Percentiles rank a stretch among this genome's conserved stretches.
These are phyloP conservation scores for Zygnema cylindricum DNA, from an alignment of 139 green algal species.

Conservation along the genomic window DNA sequence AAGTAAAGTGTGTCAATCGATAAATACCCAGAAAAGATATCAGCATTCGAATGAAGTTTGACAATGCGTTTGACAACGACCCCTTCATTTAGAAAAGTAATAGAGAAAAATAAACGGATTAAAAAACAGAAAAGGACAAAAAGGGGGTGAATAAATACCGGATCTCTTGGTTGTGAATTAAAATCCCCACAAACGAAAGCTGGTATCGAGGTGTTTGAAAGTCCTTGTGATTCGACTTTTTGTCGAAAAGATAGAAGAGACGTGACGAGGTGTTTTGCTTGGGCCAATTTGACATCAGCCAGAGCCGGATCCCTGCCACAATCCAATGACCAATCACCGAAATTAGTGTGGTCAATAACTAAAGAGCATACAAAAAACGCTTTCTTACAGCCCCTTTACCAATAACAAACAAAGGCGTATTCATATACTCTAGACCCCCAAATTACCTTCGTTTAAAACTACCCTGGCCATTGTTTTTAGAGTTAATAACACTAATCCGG, in stretches of 20 bases:
- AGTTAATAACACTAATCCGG: no score
- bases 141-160: not conserved
- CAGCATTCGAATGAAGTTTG: not conserved
- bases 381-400: no score
- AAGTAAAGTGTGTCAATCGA: not conserved
- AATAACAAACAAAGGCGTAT: no score
- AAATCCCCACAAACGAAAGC: constrained; percentile 43
- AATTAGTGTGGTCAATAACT: no score
- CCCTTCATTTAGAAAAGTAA: not conserved
- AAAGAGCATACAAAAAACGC: no score
- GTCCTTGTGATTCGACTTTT: not conserved
- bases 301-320: constrained; percentile 35
- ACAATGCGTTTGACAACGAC: not conserved
- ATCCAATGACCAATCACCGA: not conserved
- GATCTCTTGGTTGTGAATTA: constrained; percentile 33
- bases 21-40: not conserved
- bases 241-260: not conserved
- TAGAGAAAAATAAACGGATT: not conserved
- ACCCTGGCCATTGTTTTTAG: no score
- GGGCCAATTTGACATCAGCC: constrained; percentile 49
- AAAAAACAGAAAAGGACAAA: not conserved
- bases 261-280: constrained; percentile 31
- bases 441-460: no score
- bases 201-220: not conserved
- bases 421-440: no score